Evolutionary conservation across 495 filamentous ascomycete species (phyloP), one percentile per base, ranked within the genome.

Genomic region (Cairneyella variabilis): DNA sequence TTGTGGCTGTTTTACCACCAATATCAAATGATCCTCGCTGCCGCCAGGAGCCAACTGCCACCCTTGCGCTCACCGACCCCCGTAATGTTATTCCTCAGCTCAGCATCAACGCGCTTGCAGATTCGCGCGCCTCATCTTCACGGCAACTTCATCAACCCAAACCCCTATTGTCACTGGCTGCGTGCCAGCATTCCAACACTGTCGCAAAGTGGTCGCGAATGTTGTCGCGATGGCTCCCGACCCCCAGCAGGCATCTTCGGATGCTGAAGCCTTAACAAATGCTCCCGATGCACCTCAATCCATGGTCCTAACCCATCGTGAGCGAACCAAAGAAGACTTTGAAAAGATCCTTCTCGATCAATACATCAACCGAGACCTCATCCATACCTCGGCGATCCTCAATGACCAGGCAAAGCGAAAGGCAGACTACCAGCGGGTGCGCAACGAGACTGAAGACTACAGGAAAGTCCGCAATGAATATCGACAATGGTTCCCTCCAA

Each of bases 351-450:
- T 86, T 47, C 73, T 95, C 47, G 80, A 91, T 34, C 81, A 89
- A 58, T 92, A 87, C 71, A 79, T 88, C 55, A 82, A 82, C 58
- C 86, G 88, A 63, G 91, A 96, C 61, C 76, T 83, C 43, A 64
- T 86, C 16, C 82, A 92, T 64, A 78, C 80, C 16, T 81, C 81
- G 11, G 82, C 82, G 17, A 70, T 84, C 55, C 71, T 78, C 38
- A 70, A 79, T 27, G 63, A 69, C 18, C 64, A 69, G 26, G 57
- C 69, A 1, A 56, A 49, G 23, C 36, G 57, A 18, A 48, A 54
- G 41, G 62, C 69, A 9, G 58, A 64, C 10, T 66, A 71, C 41
- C 64, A 63, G n/a, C 66, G 65, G 22, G 64, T 71, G 40, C 71
- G 66, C 51, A 69, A 61, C 41, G 69, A 70, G 49, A 65, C 69